Evolutionary conservation across 2,329 filamentous ascomycete genomes (phyloP).

Genomic region (Penicillium sp.): DNA sequence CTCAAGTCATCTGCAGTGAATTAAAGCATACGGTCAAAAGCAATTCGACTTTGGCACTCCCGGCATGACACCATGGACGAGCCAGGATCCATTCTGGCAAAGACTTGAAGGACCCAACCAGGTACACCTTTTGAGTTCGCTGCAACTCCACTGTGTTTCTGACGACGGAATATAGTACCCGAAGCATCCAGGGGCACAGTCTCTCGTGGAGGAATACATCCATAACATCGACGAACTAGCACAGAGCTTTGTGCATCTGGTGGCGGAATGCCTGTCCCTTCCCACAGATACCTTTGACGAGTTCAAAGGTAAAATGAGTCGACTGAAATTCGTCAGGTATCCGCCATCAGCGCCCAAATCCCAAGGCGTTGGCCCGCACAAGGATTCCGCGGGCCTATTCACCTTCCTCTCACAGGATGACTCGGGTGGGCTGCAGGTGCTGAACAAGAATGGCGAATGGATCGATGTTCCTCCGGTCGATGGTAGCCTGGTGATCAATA

Average conservation of each 20-base stretch:
- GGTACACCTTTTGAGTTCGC: slow-evolving; percentile 7
- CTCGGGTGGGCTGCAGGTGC: slow-evolving; percentile 45
- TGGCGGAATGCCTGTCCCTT: slow-evolving; percentile 54
- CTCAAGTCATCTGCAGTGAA: not conserved
- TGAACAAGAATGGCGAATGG: slow-evolving; percentile 46
- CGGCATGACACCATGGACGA: slow-evolving; percentile 25
- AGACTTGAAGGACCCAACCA: slow-evolving; percentile 31
- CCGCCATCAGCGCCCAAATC: slow-evolving; percentile 39
- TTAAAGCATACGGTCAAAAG: slow-evolving; percentile 15
- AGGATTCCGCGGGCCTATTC: slow-evolving; percentile 50
- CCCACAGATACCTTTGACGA: slow-evolving; percentile 46
- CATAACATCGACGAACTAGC: slow-evolving; percentile 46
- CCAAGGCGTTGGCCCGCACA: slow-evolving; percentile 56
- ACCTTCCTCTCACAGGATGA: slow-evolving; percentile 42
- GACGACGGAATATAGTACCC: slow-evolving; percentile 24
- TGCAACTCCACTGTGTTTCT: not conserved
- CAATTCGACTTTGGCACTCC: slow-evolving; percentile 44
- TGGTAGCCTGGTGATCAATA: slow-evolving; percentile 47
- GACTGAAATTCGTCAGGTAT: slow-evolving; percentile 55
- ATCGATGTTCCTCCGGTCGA: slow-evolving; percentile 43
- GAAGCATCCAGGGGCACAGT: slow-evolving; percentile 19
- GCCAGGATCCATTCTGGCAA: slow-evolving; percentile 46
- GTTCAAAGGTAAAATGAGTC: slow-evolving; percentile 49
- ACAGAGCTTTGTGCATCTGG: slow-evolving; percentile 51
- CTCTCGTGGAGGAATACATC: slow-evolving; percentile 49